phyloP scores from a whole-genome alignment of 345 rosid species.

The Eucalyptus sp. region DNA sequence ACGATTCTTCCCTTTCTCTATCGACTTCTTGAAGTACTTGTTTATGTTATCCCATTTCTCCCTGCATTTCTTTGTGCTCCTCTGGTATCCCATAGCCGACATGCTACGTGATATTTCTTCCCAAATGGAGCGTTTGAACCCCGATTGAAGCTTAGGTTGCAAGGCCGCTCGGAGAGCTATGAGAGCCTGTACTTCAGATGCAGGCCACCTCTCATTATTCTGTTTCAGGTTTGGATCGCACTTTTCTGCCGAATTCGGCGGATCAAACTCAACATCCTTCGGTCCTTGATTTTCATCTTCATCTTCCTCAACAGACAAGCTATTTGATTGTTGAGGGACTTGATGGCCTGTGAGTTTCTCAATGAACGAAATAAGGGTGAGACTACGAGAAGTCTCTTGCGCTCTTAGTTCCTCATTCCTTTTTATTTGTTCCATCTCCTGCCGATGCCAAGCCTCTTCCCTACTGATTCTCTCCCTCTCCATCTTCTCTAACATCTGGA shows the following conservation, averaged over 20 bases:
- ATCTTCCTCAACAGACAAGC: not conserved
- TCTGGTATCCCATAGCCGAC: constrained; percentile 41
- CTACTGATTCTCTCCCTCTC: constrained; percentile 49
- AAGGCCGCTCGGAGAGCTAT: constrained; percentile 35
- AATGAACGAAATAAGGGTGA: constrained; percentile 55
- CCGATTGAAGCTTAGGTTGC: constrained; percentile 27
- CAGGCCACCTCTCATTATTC: constrained; percentile 57
- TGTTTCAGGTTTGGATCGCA: not conserved
- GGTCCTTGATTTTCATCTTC: not conserved
- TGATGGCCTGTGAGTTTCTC: constrained; percentile 32
- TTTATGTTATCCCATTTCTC: constrained; percentile 90
- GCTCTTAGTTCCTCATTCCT: constrained; percentile 41
- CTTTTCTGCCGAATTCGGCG: not conserved
- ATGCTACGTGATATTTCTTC: constrained; percentile 52
- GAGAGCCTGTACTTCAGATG: constrained; percentile 60
- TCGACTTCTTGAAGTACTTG: constrained; percentile 47
- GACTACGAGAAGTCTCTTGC: constrained; percentile 43
- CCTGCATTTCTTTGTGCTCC: constrained; percentile 61
- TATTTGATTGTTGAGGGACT: constrained; percentile 8
- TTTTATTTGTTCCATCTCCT: constrained; percentile 45
- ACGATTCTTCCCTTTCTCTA: constrained; percentile 31
- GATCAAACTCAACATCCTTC: not conserved
- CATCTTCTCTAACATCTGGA: constrained; percentile 53
- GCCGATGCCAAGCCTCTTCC: constrained; percentile 81
- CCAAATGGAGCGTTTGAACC: constrained; percentile 40